Conservation (phyloP, 2,329 filamentous ascomycete genomes). For the Colletotrichum lentis region DNA sequence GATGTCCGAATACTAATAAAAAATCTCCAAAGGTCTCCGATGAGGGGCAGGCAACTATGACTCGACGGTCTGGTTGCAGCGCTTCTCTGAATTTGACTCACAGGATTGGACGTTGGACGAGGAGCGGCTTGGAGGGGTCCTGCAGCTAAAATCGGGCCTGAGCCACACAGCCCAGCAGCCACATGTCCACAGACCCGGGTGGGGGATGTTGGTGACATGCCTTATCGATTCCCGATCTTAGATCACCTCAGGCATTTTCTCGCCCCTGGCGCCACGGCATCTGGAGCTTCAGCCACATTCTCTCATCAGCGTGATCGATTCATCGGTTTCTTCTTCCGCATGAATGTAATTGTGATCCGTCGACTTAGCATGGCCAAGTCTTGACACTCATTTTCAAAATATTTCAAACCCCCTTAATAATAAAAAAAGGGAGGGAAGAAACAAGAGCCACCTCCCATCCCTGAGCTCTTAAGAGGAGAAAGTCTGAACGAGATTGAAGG, state of each 20-base stretch:
- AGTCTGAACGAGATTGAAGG: neutral
- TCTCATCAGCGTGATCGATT: neutral
- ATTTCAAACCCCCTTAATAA: too few relatives aligned
- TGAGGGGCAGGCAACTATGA: constrained; percentile 38
- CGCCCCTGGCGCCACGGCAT: neutral
- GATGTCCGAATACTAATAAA: constrained; percentile 34
- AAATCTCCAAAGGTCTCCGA: constrained; percentile 33
- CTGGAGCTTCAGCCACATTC: constrained; percentile 7
- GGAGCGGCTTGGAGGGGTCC: constrained; percentile 29
- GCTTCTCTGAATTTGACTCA: constrained; percentile 35
- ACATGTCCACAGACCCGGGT: neutral
- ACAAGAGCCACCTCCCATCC: neutral
- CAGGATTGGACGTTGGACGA: constrained; percentile 33
- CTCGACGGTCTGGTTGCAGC: constrained; percentile 36
- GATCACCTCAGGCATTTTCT: constrained; percentile 1
- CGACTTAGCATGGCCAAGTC: neutral
- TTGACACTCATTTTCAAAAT: neutral
- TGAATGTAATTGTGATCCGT: neutral
- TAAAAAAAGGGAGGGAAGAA: too few relatives aligned
- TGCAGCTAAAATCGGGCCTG: constrained; percentile 35
- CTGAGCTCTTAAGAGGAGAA: neutral
- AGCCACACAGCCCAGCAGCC: constrained; percentile 11
- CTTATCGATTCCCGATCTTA: constrained; percentile 13
- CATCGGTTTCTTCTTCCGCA: neutral
- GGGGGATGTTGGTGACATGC: neutral